Base-by-base conservation (phyloP, 495 filamentous ascomycete species). In the Aspergillus taichungensis region DNA sequence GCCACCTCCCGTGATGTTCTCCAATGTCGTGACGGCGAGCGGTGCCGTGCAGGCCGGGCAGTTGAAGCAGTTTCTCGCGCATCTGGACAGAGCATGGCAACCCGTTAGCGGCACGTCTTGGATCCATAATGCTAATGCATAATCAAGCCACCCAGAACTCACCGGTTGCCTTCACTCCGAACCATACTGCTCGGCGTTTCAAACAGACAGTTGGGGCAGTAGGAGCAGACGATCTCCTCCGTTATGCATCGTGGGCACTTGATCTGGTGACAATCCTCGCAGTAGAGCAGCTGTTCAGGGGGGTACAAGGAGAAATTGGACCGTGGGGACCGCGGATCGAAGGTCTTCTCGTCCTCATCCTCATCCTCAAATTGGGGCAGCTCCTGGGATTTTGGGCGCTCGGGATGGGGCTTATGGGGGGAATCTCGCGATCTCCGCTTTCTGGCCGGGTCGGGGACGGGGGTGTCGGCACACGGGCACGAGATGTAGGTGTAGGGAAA, bases 251-350 rank as follows among this genome's bases (percentile, higher is more conserved):
- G 75, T 6, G 88, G 87, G 57, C 92, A 98, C 50, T 90, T 83
- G 43, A 98, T 91, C 66, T 94, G 82, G 51, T 92, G 87, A 61
- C 92, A 98, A 60, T 96, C 94, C 57, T 94, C 88, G 66, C 92
- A 98, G 65, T 89, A 97, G 8, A 95, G 74, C 6, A 98, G 78
- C 55, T 92, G 85, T 55, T 97, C 89, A n/a, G 95, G 78, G 0
- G 91, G 89, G 62, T 88, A 95, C 30, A 98, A 73, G 34, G 86
- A 86, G 69, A 85, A 95, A 59, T 86, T 91, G 30, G 91, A 82
- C 6, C 94, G 79, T 2, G 85, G 78, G 29, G 82, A 80, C 34
- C 84, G 77, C 0, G 94, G 89, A 55, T 98, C 84, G 59, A 98
- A 96, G 9, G 86, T 83, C 49, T 73, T 71, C 30, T 88, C 87